These are phyloP conservation scores for Thielaviopsis punctulata DNA, from an alignment of 2,329 filamentous ascomycete genomes.

Conservation along the genomic window DNA sequence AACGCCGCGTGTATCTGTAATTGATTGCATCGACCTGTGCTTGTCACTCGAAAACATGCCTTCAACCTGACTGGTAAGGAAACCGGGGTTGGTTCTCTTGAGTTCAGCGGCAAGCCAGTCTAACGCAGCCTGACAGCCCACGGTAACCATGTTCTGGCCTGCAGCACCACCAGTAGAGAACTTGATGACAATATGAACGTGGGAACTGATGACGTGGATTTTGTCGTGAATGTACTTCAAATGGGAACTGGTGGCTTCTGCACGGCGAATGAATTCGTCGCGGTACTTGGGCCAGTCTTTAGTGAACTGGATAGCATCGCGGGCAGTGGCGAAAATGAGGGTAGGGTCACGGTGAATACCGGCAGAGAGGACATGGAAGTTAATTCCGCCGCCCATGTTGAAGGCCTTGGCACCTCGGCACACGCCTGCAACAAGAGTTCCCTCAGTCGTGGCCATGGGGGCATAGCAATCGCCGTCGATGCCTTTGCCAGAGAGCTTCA, in stretches of 20 bases:
- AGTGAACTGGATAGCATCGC: slow-evolving; percentile 1
- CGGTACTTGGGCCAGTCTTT: background rate
- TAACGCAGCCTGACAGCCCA: background rate
- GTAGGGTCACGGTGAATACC: background rate
- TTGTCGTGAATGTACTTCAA: background rate
- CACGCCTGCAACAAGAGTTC: background rate
- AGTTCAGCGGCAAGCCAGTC: background rate
- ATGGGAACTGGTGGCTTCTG: background rate
- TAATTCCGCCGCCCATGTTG: background rate
- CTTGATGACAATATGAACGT: background rate
- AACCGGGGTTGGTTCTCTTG: background rate
- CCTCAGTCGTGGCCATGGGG: slow-evolving; percentile 4
- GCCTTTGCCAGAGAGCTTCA: background rate
- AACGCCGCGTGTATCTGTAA: background rate
- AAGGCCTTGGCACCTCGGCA: slow-evolving; percentile 6
- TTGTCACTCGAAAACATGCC: slow-evolving; percentile 1
- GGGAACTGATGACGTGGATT: background rate
- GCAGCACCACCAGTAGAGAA: background rate
- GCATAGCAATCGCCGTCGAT: background rate
- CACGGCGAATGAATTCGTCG: background rate
- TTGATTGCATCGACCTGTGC: background rate
- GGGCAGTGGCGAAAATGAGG: background rate
- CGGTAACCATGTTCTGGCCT: slow-evolving; percentile 5
- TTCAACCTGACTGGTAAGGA: background rate
- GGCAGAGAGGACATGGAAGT: slow-evolving; percentile 1